Evolutionary conservation across 2,329 filamentous ascomycete genomes (phyloP).

Genomic region (Calonectria naviculata): DNA sequence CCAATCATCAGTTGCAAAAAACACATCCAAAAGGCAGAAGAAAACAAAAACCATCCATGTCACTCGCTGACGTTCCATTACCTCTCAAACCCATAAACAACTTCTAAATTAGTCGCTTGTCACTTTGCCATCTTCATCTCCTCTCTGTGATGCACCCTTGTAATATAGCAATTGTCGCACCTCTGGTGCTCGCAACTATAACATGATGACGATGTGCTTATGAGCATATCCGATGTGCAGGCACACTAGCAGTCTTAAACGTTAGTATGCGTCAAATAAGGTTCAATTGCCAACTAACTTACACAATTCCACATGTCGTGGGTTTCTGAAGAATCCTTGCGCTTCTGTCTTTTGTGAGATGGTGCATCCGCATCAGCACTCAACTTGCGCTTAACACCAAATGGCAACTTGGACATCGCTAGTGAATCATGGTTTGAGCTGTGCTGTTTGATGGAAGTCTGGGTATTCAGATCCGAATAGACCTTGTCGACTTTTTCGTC

Average conservation of each 20-base stretch:
- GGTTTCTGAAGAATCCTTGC: not conserved
- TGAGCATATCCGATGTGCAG: conserved; percentile 26
- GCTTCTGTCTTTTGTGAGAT: conserved; percentile 24
- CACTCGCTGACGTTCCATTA: not conserved
- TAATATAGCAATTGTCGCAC: not conserved
- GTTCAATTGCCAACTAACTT: conserved; percentile 26
- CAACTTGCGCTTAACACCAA: conserved; percentile 17
- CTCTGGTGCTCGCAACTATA: conserved; percentile 5
- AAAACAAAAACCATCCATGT: not conserved
- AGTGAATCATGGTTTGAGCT: conserved; percentile 15
- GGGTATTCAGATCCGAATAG: not conserved
- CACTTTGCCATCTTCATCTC: not conserved
- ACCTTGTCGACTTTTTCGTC: not conserved
- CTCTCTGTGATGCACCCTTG: not conserved
- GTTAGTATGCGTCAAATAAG: conserved; percentile 13
- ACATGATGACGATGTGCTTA: conserved; percentile 18
- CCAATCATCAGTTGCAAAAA: not conserved
- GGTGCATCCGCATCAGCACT: conserved; percentile 2
- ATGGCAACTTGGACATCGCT: not conserved
- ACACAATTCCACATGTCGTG: conserved; percentile 45
- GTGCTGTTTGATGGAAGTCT: conserved; percentile 11
- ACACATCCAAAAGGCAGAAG: not conserved
- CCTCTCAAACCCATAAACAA: not conserved
- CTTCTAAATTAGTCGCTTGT: not conserved
- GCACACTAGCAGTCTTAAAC: conserved; percentile 27